Percentiles rank a stretch among this genome's conserved stretches.
Evolutionary conservation across 164 flowering plant genomes (phyloP).

Genomic region (Annona cherimola): DNA sequence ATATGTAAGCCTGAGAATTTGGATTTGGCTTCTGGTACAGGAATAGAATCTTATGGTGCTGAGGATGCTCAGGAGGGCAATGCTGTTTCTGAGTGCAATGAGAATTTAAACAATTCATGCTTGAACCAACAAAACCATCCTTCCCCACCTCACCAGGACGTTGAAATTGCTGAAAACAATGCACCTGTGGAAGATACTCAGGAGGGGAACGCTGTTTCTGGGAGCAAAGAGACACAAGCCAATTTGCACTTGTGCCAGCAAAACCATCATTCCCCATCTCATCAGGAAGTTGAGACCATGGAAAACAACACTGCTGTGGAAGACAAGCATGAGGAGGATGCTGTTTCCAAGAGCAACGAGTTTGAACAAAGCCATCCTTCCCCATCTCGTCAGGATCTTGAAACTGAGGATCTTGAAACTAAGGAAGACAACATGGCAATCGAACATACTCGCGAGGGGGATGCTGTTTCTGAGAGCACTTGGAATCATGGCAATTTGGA

Average conservation of each 20-base stretch:
- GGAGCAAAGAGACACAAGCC: constrained; percentile 9
- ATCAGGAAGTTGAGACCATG: neutral
- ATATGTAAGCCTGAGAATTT: constrained; percentile 7
- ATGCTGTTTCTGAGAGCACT: constrained; percentile 5
- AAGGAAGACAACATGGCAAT: neutral
- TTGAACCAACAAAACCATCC: constrained; percentile 11
- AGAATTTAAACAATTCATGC: constrained; percentile 3
- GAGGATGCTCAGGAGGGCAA: constrained; percentile 17
- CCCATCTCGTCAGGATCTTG: neutral
- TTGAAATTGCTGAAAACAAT: constrained; percentile 1
- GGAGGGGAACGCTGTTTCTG: constrained; percentile 3
- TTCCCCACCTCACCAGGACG: neutral
- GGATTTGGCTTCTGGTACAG: constrained; percentile 16
- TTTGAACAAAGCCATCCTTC: constrained; percentile 9
- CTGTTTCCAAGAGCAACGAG: constrained; percentile 9
- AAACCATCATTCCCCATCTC: neutral
- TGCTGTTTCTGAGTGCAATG: constrained; percentile 3
- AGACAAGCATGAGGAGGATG: neutral
- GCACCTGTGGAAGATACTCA: neutral
- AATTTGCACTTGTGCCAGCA: constrained; percentile 10
- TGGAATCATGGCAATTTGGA: constrained; percentile 4
- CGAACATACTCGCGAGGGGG: neutral
- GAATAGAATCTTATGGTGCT: constrained; percentile 10
- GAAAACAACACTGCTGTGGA: neutral
- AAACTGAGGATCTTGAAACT: too few relatives aligned